Evolutionary conservation across 1,139 yeast species (phyloP), one percentile per base, ranked within the genome.

Genomic region (Candida sojae): DNA sequence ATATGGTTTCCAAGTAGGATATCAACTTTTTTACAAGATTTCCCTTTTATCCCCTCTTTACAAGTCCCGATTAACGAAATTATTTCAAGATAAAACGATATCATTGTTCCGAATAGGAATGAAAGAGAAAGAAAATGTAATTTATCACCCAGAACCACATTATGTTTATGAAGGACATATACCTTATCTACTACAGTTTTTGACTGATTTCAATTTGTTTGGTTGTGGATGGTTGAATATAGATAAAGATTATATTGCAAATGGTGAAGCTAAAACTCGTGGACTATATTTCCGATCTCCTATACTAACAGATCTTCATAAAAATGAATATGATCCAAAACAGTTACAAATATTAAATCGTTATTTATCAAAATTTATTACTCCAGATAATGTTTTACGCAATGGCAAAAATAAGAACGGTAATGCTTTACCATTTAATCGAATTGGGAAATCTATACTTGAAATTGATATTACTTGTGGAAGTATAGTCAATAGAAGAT

Each of bases 141-240:
- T 26, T 26, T 35, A 30, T 17, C 39, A 43, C 7, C 44, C 36
- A 13, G 37, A 29, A 10, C 52, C 46, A 8, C 49, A 45, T 34
- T 56, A 54, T 26, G 56, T 73, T 0, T 88, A 74, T 60, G 99
- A 93, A 59, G 76, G 92, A 0, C 98, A 93, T 61, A 75, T 93
- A 10, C 95, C 97, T 0, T 85, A 73, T 58, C 62, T 80, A 1
- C 65, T 90, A 17, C 97, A 93, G 60, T 90, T 93, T 60, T 66
- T 89, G 37, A 75, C 89, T 0, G 99, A 95, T 60, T 90, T 78
- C 65, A 92, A 92, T 59, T 67, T 92, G 35, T 89, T 79, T 63
- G 96, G 97, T 0, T 89, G 97, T 64, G 85, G 86, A 5, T 87
- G 95, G 91, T 53, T 93, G 34, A 69, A 75, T 23, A 47, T 78